These are phyloP conservation scores for Phaeomoniella chlamydospora DNA, from an alignment of 2,329 filamentous ascomycete genomes.

Conservation along the genomic window DNA sequence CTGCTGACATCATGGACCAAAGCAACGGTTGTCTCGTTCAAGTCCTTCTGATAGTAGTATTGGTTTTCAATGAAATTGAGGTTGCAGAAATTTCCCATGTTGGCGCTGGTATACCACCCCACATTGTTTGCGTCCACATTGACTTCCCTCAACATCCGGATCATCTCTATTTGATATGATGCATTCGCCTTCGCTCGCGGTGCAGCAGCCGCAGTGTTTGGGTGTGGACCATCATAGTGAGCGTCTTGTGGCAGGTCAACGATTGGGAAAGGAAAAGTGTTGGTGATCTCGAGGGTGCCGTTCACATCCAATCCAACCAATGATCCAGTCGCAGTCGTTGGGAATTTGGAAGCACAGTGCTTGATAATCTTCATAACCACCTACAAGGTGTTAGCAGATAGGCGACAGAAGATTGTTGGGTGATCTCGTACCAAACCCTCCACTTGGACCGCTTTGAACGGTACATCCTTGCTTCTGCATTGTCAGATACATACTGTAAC, in stretches of 20 bases:
- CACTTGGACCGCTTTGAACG: conserved; percentile 79
- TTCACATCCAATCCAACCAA: conserved; percentile 87
- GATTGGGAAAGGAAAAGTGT: conserved; percentile 85
- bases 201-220: conserved; percentile 67
- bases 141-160: conserved; percentile 88
- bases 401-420: conserved; percentile 18
- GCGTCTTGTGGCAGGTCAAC: conserved; percentile 57
- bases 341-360: conserved; percentile 78
- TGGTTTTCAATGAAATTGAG: conserved; percentile 94
- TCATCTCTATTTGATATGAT: conserved; percentile 89
- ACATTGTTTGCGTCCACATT: conserved; percentile 97
- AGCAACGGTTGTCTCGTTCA: conserved; percentile 73
- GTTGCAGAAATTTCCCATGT: conserved; percentile 98
- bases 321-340: conserved; percentile 75
- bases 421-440: conserved; percentile 66
- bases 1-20: conserved; percentile 92
- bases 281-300: conserved; percentile 75
- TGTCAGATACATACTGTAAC: conserved; percentile 6
- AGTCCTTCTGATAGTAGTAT: conserved; percentile 86
- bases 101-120: conserved; percentile 96
- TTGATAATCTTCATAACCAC: conserved; percentile 98
- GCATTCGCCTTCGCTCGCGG: conserved; percentile 85
- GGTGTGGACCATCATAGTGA: conserved; percentile 55
- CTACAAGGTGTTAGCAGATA: conserved; percentile 29
- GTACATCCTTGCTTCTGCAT: conserved; percentile 44